phyloP scores from a whole-genome alignment of 495 filamentous ascomycete species.

The Penicillium pancosmium region DNA sequence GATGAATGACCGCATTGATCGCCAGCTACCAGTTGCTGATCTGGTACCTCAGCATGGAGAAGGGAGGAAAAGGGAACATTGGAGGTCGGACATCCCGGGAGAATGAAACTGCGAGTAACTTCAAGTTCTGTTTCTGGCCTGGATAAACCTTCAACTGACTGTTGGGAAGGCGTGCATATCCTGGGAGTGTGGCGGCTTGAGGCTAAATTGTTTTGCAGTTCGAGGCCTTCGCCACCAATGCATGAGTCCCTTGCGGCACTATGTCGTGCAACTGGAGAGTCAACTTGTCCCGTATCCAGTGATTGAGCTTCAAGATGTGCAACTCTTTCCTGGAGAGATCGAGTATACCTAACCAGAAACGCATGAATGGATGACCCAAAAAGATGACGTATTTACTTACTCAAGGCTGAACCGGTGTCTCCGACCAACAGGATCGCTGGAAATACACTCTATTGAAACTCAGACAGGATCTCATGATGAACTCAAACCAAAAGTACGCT shows the following conservation, averaged over 20 bases:
- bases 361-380: background rate
- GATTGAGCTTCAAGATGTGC: constrained; percentile 14
- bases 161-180: background rate
- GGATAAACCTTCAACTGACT: background rate
- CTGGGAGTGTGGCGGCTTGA: background rate
- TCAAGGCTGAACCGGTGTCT: constrained; percentile 11
- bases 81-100: background rate
- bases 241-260: background rate
- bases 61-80: background rate
- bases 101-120: background rate
- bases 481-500: background rate
- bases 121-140: background rate
- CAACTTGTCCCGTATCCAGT: background rate
- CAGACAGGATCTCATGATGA: background rate
- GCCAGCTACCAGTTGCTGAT: background rate
- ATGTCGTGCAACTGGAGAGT: background rate
- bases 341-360: constrained; percentile 13
- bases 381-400: constrained; percentile 3
- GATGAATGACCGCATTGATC: constrained; percentile 13
- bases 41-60: background rate
- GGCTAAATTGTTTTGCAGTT: background rate
- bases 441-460: constrained; percentile 14
- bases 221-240: background rate
- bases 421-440: constrained; percentile 13
- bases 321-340: constrained; percentile 16